These are phyloP conservation scores for Sordaria brevicollis DNA, from an alignment of 495 filamentous ascomycete species.

Conservation along the genomic window DNA sequence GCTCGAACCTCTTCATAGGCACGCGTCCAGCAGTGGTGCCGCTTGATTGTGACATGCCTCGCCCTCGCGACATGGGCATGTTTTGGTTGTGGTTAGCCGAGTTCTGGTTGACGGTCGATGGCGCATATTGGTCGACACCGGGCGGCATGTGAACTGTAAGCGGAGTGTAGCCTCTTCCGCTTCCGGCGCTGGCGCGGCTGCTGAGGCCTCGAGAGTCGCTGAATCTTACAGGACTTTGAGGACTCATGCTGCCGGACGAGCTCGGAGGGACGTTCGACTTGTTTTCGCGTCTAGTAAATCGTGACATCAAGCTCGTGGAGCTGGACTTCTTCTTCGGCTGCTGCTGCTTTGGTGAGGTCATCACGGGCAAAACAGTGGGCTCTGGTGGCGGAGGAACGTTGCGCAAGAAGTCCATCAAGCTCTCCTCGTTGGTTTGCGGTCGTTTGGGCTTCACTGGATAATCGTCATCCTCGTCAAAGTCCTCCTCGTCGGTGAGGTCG, in stretches of 20 bases:
- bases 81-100: conserved; percentile 4
- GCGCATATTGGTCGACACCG: conserved; percentile 17
- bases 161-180: conserved; percentile 30
- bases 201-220: conserved; percentile 23
- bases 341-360: conserved; percentile 15
- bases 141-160: conserved; percentile 35
- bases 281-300: conserved; percentile 41
- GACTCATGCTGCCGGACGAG: conserved; percentile 1
- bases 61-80: background rate
- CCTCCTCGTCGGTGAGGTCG: conserved; percentile 74
- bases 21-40: conserved; percentile 17
- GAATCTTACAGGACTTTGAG: conserved; percentile 6
- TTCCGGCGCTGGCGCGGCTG: conserved; percentile 20
- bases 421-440: conserved; percentile 49
- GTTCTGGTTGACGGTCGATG: conserved; percentile 1
- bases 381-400: conserved; percentile 65
- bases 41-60: background rate
- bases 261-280: background rate
- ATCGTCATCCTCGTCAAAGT: conserved; percentile 41
- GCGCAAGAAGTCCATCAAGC: conserved; percentile 79
- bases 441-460: conserved; percentile 22
- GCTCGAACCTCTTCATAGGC: conserved; percentile 43
- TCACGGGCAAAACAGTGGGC: conserved; percentile 31
- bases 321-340: conserved; percentile 51
- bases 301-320: conserved; percentile 50